Base-by-base conservation (phyloP, 192 early-diverging fungal species). In the Pilaira anomala region DNA sequence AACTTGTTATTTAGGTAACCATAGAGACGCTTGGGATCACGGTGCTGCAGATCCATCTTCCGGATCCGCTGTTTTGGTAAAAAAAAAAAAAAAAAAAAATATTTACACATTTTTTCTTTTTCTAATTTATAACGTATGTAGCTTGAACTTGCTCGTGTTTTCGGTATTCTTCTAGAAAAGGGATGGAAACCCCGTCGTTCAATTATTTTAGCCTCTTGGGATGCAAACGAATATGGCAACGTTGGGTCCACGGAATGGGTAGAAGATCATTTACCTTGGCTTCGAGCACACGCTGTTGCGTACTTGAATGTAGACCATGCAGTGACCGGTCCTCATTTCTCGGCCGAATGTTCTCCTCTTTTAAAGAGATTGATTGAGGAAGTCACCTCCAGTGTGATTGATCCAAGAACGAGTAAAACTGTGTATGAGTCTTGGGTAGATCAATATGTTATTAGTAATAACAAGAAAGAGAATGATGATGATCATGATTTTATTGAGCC, bases 221-320 rank as follows among this genome's bases (percentile, higher is more conserved):
- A 87, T 63, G 86, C 79, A 8, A 79, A 78, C 28, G 86, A 85
- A 68, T 85, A 86, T 65, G 77, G 84, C 9, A 53, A 76, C 6
- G 49, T 80, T 5, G 86, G 86, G 2, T 83, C 84, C 14, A 86
- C 86, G 3, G 86, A 85, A 59, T 87, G 79, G 79, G 86, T 87
- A 4, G 85, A 87, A 58, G 76, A 83, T 48, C 68, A 84, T 26
- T 59, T 81, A 13, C 69, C 73, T 63, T 76, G 75, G 76, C 72
- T 87, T 12, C 67, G 73, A 42, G 70, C 76, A 14, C 61, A 80
- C 21, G 78, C 66, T 22, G 48, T 87, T 28, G 83, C 81, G 1
- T 86, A 87, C 61, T 36, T 87, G 44, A 83, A 87, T 48, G 71
- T 86, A 5, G 83, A 81, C 39, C 60, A 48, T 18, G 80, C 77